Conservation (phyloP, 352 stramenopile species). For the Phytophthora pini region DNA sequence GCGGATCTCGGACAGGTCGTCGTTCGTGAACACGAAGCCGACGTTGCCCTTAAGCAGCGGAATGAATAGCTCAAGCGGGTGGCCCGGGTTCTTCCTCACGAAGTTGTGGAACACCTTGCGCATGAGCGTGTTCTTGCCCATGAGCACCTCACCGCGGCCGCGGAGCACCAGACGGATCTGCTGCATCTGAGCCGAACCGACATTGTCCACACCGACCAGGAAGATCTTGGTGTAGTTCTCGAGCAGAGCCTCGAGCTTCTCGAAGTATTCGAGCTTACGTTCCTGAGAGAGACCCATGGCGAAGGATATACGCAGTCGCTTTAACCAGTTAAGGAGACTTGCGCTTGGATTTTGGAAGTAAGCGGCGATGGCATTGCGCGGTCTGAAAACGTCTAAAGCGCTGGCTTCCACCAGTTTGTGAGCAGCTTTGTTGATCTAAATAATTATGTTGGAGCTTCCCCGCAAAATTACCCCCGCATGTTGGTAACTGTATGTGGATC, state of each 20-base stretch:
- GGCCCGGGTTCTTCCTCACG: slow-evolving; percentile 96
- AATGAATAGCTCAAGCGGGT: slow-evolving; percentile 92
- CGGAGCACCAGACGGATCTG: slow-evolving; percentile 96
- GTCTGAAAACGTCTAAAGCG: background rate
- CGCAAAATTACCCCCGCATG: slow-evolving; percentile 20
- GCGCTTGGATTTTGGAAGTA: slow-evolving; percentile 74
- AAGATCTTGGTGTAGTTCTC: slow-evolving; percentile 98
- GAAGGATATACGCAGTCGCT: slow-evolving; percentile 79
- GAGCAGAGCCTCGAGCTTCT: slow-evolving; percentile 95
- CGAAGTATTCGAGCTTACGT: slow-evolving; percentile 99
- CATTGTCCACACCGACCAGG: slow-evolving; percentile 99
- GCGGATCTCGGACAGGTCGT: slow-evolving; percentile 94
- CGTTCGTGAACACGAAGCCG: slow-evolving; percentile 99
- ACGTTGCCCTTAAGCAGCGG: slow-evolving; percentile 96
- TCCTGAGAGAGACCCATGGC: slow-evolving; percentile 96
- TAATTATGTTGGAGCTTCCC: slow-evolving; percentile 17
- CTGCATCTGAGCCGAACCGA: slow-evolving; percentile 99
- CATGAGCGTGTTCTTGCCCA: slow-evolving; percentile 99
- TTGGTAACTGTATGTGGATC: background rate
- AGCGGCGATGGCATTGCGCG: background rate
- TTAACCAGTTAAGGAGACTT: slow-evolving; percentile 90
- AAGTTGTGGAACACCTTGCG: slow-evolving; percentile 98
- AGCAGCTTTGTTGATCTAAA: background rate
- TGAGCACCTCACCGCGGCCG: slow-evolving; percentile 96
- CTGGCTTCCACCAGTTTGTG: slow-evolving; percentile 51